Base-by-base conservation (phyloP, 78 protist species). In the Dictyostelium purpureum region DNA sequence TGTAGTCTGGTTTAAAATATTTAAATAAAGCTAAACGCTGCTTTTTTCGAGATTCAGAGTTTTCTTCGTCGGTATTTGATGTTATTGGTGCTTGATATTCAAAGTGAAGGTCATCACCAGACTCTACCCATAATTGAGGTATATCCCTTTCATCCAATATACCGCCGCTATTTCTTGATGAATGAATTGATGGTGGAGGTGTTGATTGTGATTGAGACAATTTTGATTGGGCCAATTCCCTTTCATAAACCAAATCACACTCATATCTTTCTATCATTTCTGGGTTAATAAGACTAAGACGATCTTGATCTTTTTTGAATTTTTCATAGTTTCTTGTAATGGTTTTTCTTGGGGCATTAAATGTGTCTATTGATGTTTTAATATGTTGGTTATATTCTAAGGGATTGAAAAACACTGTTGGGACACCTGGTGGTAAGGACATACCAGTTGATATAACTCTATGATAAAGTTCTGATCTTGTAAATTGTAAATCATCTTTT, bases 1-100 rank as follows among this genome's bases (percentile, higher is more conserved):
- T 85, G 35, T 85, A 85, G 12, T 85, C 92, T 54, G 92, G 92
- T 71, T 77, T 77, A 51, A 42, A 85, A 33, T 85, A 73, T 28
- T 66, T 47, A 45, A 85, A 73, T 43, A 85, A 85, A 16, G 82
- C 92, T 6, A 59, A 40, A 12, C 92, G 11, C 7, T 47, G 74
- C 10, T 37, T 43, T 43, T 45, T 70, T 19, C 82, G 51, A 6
- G 14, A 11, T 10, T 67, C 90, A 6, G 19, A 47, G 42, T 82
- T 82, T 0, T 49, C 76, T 19, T n/a, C n/a, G n/a, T 85, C 92
- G 16, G 79, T 59, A 4, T 70, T 76, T 1, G 54, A 26, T 4
- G 61, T 52, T 31, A 38, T 38, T 16, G 67, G 67, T 47, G 12
- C 28, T 51, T 61, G 67, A 67, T 69, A 69, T 21, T 70, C 82